Evolutionary conservation across 495 filamentous ascomycete genomes (phyloP).

Genomic region (Penicillium paxilli): DNA sequence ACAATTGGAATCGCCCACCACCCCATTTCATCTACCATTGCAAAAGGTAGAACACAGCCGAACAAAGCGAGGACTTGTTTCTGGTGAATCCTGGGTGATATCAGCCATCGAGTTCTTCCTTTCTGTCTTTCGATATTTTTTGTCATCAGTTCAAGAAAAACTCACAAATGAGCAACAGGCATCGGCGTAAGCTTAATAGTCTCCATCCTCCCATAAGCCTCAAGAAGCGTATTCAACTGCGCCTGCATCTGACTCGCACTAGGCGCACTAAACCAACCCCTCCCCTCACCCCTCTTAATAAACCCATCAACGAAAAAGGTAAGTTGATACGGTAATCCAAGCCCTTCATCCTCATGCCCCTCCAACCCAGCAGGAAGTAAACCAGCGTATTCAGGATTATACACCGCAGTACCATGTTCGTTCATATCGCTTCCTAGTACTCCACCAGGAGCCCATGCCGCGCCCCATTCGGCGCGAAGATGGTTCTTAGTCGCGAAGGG

Average conservation of each 20-base stretch:
- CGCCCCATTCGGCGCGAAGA: conserved; percentile 71
- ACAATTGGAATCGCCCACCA: conserved; percentile 75
- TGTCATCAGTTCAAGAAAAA: background rate
- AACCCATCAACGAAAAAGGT: conserved; percentile 68
- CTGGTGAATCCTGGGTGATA: conserved; percentile 59
- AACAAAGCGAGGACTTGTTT: conserved; percentile 75
- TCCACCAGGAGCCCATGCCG: conserved; percentile 41
- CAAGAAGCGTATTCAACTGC: conserved; percentile 60
- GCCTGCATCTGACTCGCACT: conserved; percentile 62
- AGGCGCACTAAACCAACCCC: conserved; percentile 61
- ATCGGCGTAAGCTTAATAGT: conserved; percentile 72
- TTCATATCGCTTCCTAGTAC: conserved; percentile 44
- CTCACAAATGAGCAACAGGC: conserved; percentile 71
- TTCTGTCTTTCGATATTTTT: background rate
- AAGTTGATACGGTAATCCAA: conserved; percentile 66
- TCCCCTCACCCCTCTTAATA: conserved; percentile 60
- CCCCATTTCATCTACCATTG: conserved; percentile 67
- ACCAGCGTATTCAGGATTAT: conserved; percentile 59
- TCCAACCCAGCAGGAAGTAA: conserved; percentile 60
- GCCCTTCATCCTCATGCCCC: conserved; percentile 62
- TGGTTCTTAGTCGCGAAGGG: conserved; percentile 78
- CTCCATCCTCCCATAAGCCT: conserved; percentile 73
- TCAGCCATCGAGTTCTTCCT: background rate
- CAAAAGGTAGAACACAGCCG: conserved; percentile 71
- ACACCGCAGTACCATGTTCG: conserved; percentile 44